Evolutionary conservation across 768 basidiomycete genomes (phyloP), one percentile per base, ranked within the genome.

Genomic region (Artomyces pyxidatus): DNA sequence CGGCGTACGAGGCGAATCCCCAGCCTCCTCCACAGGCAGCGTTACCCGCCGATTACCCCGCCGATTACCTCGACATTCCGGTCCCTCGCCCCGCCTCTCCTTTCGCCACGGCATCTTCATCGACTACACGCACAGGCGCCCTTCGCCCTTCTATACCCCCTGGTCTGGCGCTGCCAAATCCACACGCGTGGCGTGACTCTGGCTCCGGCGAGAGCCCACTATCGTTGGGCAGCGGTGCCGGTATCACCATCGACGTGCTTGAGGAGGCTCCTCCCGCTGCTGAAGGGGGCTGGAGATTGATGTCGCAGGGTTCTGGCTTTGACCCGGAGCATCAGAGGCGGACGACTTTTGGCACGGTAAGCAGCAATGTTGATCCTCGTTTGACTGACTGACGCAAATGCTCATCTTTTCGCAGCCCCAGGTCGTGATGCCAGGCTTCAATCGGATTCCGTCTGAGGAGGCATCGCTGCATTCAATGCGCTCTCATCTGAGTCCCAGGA

Each of bases 231-330:
- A 39, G 42, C n/a, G 55, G 55, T 35, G 55, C 55, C 3, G 57
- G 50, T 5, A 59, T 80, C 47, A 64, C 71, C 3, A 73, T 80
- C 17, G 83, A 87, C 58, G 59, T 85, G 5, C 65, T 85, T 14
- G 86, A 88, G 52, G 81, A 85, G 28, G 80, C 72, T 21, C 85
- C 86, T 7, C 85, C 86, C 3, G 60, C 60, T 48, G 78, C 85
- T 22, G 72, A 71, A 17, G 76, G 75, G 47, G 68, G 75, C 4
- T 88, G 86, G 86, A 70, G 77, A 50, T 68, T 69, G 10, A 66
- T 86, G 51, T 68, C 79, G 8, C 59, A 71, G 29, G 67, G 66
- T 17, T 48, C 62, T 4, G 63, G 62, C 37, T 48, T 62, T 4
- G 63, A 61, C 37, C 47, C 37, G 52, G 51, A 5, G 54, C 59